Evolutionary conservation across 805 yeast species (phyloP).

Genomic region (Candida nonsorbophila): DNA sequence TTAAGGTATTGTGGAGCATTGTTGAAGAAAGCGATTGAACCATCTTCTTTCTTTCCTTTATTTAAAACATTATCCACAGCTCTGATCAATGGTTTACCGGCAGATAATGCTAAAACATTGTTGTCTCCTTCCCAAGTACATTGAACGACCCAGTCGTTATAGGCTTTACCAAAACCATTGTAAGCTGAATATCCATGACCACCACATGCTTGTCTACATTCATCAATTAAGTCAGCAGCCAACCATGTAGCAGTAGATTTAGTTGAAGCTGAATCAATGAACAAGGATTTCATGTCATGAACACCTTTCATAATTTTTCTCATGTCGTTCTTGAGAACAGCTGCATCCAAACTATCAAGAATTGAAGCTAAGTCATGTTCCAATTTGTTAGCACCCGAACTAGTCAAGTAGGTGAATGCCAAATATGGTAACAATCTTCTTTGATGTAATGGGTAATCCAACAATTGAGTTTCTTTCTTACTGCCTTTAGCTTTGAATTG

Average conservation of each 20-base stretch:
- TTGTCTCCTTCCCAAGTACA: slow-evolving; percentile 49
- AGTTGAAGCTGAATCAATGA: slow-evolving; percentile 40
- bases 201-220: slow-evolving; percentile 43
- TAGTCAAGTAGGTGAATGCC: slow-evolving; percentile 34
- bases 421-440: slow-evolving; percentile 40
- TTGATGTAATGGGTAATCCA: slow-evolving; percentile 43
- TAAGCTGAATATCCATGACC: slow-evolving; percentile 44
- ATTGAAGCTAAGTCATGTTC: slow-evolving; percentile 26
- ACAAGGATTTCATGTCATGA: slow-evolving; percentile 35
- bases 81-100: slow-evolving; percentile 36
- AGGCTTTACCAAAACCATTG: slow-evolving; percentile 41
- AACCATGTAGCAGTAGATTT: slow-evolving; percentile 42
- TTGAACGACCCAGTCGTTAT: slow-evolving; percentile 43
- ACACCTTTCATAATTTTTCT: slow-evolving; percentile 24
- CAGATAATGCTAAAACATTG: slow-evolving; percentile 37
- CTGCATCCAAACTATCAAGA: slow-evolving; percentile 30
- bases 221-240: slow-evolving; percentile 36
- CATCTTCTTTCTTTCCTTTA: slow-evolving; percentile 25
- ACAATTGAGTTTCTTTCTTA: slow-evolving; percentile 32
- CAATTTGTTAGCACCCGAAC: slow-evolving; percentile 34
- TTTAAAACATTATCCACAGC: slow-evolving; percentile 21
- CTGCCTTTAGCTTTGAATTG: slow-evolving; percentile 33
- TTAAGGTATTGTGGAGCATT: slow-evolving; percentile 15
- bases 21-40: slow-evolving; percentile 31
- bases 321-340: slow-evolving; percentile 28